These are phyloP conservation scores for Leucosporidium scottii DNA, from an alignment of 768 basidiomycete species.

Conservation along the genomic window DNA sequence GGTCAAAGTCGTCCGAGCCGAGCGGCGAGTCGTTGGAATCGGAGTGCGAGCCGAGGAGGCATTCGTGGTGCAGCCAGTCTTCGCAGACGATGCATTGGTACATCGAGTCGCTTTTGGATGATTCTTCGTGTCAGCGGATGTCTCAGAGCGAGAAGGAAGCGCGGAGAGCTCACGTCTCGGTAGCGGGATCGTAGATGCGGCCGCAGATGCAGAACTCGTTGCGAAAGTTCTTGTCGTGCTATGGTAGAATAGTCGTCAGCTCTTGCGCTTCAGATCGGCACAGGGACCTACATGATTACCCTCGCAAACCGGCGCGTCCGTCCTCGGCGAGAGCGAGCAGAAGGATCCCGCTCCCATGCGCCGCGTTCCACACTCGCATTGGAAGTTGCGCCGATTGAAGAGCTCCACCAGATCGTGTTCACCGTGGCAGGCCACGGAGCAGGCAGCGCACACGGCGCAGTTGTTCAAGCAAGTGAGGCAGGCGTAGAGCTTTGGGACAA, in stretches of 20 bases:
- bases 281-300: conserved; percentile 14
- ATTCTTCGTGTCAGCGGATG: background rate
- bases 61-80: conserved; percentile 36
- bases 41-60: conserved; percentile 21
- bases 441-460: conserved; percentile 31
- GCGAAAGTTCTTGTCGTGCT: conserved; percentile 33
- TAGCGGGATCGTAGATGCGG: conserved; percentile 34
- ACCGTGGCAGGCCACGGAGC: conserved; percentile 33
- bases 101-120: conserved; percentile 3
- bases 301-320: conserved; percentile 13
- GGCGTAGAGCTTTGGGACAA: conserved; percentile 9
- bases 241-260: background rate
- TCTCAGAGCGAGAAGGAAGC: background rate
- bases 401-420: conserved; percentile 38
- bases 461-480: conserved; percentile 30
- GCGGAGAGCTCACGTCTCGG: conserved; percentile 23
- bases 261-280: background rate
- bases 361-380: conserved; percentile 37
- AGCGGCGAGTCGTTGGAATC: conserved; percentile 16
- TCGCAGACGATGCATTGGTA: conserved; percentile 28
- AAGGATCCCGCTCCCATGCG: conserved; percentile 21
- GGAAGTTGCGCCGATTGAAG: conserved; percentile 36
- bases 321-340: conserved; percentile 23
- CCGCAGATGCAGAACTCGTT: conserved; percentile 37
- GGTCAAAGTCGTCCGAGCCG: conserved; percentile 27